phyloP scores from a whole-genome alignment of 805 yeast species.

The Cyberlindnera nakhonratchasimensis region DNA sequence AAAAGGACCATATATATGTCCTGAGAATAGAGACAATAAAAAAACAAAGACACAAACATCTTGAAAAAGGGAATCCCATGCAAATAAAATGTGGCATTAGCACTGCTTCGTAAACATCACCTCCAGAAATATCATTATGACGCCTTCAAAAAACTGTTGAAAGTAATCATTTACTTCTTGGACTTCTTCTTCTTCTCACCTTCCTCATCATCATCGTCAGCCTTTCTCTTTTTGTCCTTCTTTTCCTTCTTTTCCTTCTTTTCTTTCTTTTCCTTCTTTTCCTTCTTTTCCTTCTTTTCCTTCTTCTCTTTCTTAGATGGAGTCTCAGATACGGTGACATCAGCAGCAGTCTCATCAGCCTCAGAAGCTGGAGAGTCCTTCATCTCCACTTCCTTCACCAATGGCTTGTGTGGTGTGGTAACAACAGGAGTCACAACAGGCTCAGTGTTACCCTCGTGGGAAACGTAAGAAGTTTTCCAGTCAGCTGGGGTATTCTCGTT shows the following conservation, averaged over 20 bases:
- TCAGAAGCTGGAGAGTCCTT: conserved; percentile 30
- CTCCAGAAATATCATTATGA: conserved; percentile 2
- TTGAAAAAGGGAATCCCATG: conserved; percentile 14
- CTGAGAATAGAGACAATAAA: conserved; percentile 9
- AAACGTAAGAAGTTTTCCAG: conserved; percentile 85
- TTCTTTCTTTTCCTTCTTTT: conserved; percentile 51
- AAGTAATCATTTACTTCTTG: conserved; percentile 1
- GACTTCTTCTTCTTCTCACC: conserved; percentile 47
- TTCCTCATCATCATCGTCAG: conserved; percentile 51
- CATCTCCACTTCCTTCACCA: conserved; percentile 40
- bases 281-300: conserved; percentile 52
- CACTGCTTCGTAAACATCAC: conserved; percentile 2
- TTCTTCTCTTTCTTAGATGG: conserved; percentile 57
- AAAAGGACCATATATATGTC: conserved; percentile 2
- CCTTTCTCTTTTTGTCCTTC: conserved; percentile 49
- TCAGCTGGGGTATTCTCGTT: conserved; percentile 91
- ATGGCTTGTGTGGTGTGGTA: conserved; percentile 41
- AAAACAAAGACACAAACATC: conserved; percentile 6
- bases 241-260: conserved; percentile 44
- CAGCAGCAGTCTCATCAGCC: conserved; percentile 26
- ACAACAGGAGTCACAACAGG: conserved; percentile 35
- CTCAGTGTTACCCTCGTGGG: conserved; percentile 60
- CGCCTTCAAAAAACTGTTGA: background rate
- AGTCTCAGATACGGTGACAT: conserved; percentile 21
- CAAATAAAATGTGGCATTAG: conserved; percentile 12